A percentile compares a stretch with the other conserved stretches of the same genome.
These are phyloP conservation scores for Setaria viridis DNA, from an alignment of 202 grass and related monocot species.

Conservation along the genomic window DNA sequence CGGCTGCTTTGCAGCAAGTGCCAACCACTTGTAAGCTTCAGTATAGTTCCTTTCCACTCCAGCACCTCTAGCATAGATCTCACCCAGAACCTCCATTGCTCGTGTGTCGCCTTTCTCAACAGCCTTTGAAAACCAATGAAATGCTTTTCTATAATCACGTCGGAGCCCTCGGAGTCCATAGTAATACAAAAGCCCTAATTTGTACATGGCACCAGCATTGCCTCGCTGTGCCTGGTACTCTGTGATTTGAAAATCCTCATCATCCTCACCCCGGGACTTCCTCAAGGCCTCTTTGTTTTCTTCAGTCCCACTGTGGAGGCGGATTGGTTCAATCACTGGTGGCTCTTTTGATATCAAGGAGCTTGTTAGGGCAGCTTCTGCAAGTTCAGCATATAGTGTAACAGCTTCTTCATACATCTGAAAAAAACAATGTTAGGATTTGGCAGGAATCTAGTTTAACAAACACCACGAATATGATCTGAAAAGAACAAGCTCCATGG, in stretches of 20 bases:
- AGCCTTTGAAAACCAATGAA: constrained; percentile 88
- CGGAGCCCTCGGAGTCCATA: constrained; percentile 90
- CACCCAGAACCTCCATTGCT: constrained; percentile 86
- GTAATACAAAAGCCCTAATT: constrained; percentile 92
- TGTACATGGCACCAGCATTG: constrained; percentile 81
- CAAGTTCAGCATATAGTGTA: constrained; percentile 86
- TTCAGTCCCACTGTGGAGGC: constrained; percentile 92
- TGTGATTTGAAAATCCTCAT: constrained; percentile 95
- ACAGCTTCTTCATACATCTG: constrained; percentile 99
- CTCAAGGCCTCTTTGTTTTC: constrained; percentile 92
- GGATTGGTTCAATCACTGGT: constrained; percentile 75
- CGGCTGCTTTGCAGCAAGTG: constrained; percentile 79
- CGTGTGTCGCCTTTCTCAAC: constrained; percentile 82
- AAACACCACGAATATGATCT: not conserved
- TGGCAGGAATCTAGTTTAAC: constrained; percentile 1
- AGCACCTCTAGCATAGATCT: constrained; percentile 96
- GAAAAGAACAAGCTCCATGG: constrained; percentile 13
- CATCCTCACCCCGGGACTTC: constrained; percentile 89
- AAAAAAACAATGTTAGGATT: constrained; percentile 30
- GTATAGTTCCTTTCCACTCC: constrained; percentile 95
- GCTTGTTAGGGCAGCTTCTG: constrained; percentile 85
- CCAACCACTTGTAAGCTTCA: constrained; percentile 87
- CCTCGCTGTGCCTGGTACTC: constrained; percentile 93
- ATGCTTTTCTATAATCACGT: constrained; percentile 78
- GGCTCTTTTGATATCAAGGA: constrained; percentile 94